Percentiles rank a stretch among this genome's conserved stretches.
These are phyloP conservation scores for Chrysoporthe cubensis DNA, from an alignment of 2,329 filamentous ascomycete genomes.

Conservation along the genomic window DNA sequence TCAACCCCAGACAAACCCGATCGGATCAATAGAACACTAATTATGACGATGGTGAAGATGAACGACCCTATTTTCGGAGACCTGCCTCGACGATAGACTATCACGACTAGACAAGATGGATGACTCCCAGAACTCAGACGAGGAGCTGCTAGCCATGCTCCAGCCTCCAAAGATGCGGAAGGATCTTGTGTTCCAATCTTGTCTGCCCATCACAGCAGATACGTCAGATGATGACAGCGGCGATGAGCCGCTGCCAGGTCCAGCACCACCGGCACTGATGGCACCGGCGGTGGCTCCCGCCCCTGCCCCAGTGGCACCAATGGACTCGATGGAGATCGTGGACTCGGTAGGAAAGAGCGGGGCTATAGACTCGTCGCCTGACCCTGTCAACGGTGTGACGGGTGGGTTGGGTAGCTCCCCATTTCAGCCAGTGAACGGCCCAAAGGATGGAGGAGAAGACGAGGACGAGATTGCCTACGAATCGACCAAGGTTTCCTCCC, in stretches of 20 bases:
- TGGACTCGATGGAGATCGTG: background rate
- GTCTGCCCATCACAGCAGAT: constrained; percentile 1
- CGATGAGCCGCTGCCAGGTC: constrained; percentile 6
- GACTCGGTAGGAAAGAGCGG: background rate
- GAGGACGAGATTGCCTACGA: constrained; percentile 27
- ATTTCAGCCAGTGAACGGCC: background rate
- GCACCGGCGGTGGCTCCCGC: constrained; percentile 1
- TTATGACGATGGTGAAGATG: constrained; percentile 19
- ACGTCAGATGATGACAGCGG: constrained; percentile 22
- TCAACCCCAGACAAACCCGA: background rate
- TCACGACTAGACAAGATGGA: constrained; percentile 16
- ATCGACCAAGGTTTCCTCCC: constrained; percentile 25
- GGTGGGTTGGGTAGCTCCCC: background rate
- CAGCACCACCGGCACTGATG: constrained; percentile 19
- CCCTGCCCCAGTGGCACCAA: constrained; percentile 6
- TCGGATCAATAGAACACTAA: constrained; percentile 1
- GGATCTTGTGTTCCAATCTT: constrained; percentile 19
- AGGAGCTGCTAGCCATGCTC: constrained; percentile 27
- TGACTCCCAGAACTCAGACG: constrained; percentile 18
- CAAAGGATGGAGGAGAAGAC: constrained; percentile 15
- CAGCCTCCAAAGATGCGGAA: constrained; percentile 21
- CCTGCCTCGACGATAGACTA: constrained; percentile 15
- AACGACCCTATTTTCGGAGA: background rate
- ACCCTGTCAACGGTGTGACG: background rate
- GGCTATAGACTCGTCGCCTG: background rate